These are phyloP conservation scores for Fusarium austroafricanum DNA, from an alignment of 2,329 filamentous ascomycete genomes.

Conservation along the genomic window DNA sequence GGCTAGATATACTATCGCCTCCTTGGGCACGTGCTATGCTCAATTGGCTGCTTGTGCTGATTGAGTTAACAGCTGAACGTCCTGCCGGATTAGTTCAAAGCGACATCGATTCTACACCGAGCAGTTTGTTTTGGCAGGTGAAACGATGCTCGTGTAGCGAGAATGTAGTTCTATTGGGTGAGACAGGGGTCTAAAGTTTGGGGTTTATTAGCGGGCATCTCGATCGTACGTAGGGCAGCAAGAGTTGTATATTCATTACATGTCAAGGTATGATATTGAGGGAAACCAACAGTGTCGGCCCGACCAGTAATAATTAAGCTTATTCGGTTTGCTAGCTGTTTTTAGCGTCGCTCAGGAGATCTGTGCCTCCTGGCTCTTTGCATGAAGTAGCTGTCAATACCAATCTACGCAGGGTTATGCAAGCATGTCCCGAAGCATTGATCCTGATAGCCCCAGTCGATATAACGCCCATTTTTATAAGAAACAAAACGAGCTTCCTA, in stretches of 20 bases:
- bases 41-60: slow-evolving; percentile 18
- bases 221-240: slow-evolving; percentile 11
- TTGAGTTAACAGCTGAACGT: slow-evolving; percentile 5
- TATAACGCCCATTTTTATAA: neutral
- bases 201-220: slow-evolving; percentile 23
- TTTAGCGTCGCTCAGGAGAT: neutral
- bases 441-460: neutral
- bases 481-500: neutral
- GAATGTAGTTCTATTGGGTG: slow-evolving; percentile 35
- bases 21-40: slow-evolving; percentile 17
- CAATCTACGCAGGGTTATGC: neutral
- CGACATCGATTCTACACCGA: slow-evolving; percentile 23
- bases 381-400: neutral
- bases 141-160: slow-evolving; percentile 29
- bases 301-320: neutral
- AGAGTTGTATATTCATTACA: neutral
- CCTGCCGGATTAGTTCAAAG: slow-evolving; percentile 21
- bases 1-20: slow-evolving; percentile 18
- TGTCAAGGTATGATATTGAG: neutral
- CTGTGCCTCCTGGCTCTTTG: neutral
- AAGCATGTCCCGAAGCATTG: neutral
- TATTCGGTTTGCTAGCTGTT: neutral
- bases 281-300: neutral
- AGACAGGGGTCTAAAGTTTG: slow-evolving; percentile 1
- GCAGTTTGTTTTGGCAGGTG: slow-evolving; percentile 10